phyloP scores from a whole-genome alignment of 2,329 filamentous ascomycete genomes.

The Aspergillus oerlinghausenensis region DNA sequence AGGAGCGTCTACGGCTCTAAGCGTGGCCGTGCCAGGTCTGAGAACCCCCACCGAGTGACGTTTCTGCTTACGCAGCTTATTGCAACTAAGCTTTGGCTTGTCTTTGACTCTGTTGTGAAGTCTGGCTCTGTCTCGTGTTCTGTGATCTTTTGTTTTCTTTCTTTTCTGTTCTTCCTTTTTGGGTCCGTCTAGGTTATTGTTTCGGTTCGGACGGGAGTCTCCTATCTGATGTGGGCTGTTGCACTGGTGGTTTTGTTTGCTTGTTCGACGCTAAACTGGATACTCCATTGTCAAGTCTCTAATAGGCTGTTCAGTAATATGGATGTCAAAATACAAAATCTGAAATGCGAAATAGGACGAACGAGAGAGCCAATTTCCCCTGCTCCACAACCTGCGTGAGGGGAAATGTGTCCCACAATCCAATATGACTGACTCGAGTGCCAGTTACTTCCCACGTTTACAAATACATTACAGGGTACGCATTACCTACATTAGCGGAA shows the following conservation, averaged over 20 bases:
- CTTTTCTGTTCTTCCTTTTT: background rate
- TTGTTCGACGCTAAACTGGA: background rate
- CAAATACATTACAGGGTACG: background rate
- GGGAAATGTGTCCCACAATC: background rate
- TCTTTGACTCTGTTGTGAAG: background rate
- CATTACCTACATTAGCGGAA: background rate
- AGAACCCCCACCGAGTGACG: constrained; percentile 18
- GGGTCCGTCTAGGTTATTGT: background rate
- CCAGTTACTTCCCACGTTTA: background rate
- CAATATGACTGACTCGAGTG: background rate
- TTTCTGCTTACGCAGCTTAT: constrained; percentile 18
- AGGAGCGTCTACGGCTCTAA: background rate
- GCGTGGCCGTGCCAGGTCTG: constrained; percentile 4
- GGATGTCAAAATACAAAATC: background rate
- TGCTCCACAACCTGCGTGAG: background rate
- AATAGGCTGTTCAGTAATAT: background rate
- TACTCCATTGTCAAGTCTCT: background rate
- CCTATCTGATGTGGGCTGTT: background rate
- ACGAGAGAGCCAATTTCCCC: background rate
- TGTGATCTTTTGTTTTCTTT: background rate
- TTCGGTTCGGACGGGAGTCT: background rate
- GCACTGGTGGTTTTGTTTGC: background rate
- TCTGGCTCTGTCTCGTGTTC: background rate
- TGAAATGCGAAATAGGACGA: background rate
- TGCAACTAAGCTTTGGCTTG: background rate